phyloP scores from a whole-genome alignment of 2,329 filamentous ascomycete species.

The Fonsecaea monophora region DNA sequence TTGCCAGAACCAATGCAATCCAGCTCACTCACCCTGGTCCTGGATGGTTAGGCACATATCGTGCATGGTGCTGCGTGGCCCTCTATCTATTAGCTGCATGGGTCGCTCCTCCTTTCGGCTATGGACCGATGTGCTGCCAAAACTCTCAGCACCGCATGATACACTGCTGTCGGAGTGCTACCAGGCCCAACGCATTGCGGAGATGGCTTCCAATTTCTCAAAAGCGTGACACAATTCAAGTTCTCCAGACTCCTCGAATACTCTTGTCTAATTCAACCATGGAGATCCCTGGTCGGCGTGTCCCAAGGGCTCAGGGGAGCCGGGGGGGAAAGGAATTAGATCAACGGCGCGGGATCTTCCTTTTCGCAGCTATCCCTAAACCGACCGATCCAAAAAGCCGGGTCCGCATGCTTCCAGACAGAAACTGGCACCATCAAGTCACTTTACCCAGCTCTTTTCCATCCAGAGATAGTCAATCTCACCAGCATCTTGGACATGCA shows the following conservation, averaged over 20 bases:
- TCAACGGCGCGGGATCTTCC: constrained; percentile 24
- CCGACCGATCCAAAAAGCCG: constrained; percentile 23
- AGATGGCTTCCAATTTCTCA: neutral
- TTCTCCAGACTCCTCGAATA: neutral
- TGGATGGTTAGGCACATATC: constrained; percentile 24
- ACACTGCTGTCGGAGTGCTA: constrained; percentile 2
- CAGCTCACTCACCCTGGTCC: constrained; percentile 16
- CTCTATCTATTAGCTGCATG: constrained; percentile 20
- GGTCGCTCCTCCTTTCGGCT: constrained; percentile 20
- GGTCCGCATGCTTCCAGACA: neutral
- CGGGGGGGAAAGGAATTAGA: constrained; percentile 2
- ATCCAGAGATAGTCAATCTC: neutral
- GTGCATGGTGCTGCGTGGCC: constrained; percentile 17
- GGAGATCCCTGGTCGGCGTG: neutral
- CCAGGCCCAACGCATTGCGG: constrained; percentile 12
- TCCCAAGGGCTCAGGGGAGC: neutral
- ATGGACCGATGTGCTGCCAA: constrained; percentile 19
- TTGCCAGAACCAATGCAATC: constrained; percentile 24
- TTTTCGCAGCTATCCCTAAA: constrained; percentile 23
- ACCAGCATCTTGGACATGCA: neutral
- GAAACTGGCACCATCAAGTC: neutral
- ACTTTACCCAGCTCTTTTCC: neutral
- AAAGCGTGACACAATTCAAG: neutral
- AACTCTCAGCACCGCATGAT: constrained; percentile 5
- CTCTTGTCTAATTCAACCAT: constrained; percentile 5